Conservation (phyloP, 2,329 filamentous ascomycete species). For the Rutstroemia sp. region DNA sequence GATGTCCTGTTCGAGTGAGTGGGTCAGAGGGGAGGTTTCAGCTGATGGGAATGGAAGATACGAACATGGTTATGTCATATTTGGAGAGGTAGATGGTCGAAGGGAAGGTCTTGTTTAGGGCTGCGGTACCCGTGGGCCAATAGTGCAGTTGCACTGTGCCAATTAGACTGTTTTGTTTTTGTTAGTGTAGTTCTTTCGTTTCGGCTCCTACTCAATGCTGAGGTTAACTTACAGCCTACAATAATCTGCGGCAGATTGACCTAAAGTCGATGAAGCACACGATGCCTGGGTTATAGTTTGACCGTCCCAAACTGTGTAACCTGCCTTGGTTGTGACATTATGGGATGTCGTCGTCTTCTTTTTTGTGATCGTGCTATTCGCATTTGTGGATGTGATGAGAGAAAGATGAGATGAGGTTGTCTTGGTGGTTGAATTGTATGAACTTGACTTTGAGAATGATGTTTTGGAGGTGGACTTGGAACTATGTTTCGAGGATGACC, state of each 20-base stretch:
- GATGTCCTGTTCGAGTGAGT: constrained; percentile 24
- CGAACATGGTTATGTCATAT: constrained; percentile 11
- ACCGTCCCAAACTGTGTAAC: neutral
- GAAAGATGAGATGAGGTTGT: neutral
- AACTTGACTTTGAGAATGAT: neutral
- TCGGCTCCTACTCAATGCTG: neutral
- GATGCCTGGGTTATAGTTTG: constrained; percentile 1
- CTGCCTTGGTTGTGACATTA: neutral
- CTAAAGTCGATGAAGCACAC: neutral
- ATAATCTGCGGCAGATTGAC: neutral
- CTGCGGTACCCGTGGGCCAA: constrained; percentile 10
- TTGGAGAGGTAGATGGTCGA: constrained; percentile 10
- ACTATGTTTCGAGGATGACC: neutral
- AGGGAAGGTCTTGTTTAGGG: constrained; percentile 10
- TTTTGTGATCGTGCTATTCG: neutral
- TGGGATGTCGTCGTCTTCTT: neutral
- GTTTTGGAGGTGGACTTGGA: neutral
- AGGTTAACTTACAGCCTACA: constrained; percentile 5
- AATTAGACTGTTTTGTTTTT: neutral
- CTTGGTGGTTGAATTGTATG: neutral
- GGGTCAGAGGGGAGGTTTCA: neutral
- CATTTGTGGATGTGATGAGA: neutral
- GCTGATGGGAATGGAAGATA: neutral
- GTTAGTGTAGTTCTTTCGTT: neutral
- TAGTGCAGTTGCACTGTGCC: constrained; percentile 14